Evolutionary conservation across 1,284 basidiomycete genomes (phyloP), one percentile per base, ranked within the genome.

Genomic region (Irpex sp.): DNA sequence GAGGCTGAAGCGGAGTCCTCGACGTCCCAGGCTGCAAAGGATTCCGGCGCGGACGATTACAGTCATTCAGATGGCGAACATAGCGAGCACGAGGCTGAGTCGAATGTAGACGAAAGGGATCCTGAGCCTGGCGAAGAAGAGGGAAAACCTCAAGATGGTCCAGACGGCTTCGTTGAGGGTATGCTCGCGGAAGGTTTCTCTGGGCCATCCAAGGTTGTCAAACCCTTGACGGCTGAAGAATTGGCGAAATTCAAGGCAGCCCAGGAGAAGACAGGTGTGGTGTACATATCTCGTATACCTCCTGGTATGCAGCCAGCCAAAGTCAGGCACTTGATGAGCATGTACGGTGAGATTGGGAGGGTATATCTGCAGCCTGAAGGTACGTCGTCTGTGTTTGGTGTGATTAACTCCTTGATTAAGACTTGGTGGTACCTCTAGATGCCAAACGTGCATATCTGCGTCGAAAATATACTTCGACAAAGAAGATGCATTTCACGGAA

Each of bases 261-360:
- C 2, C 88, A 89, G 70, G 85, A 88, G 49, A 81, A 81, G 36
- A 84, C 92, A 47, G 97, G 94, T 0, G 89, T 99, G 64, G 79
- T 99, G 57, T 99, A 98, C 77, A 94, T 99, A 61, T 97, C 95
- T 15, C 85, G 97, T 48, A 92, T 99, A 71, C 97, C 97, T 1
- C 97, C 96, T n/a, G 97, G 96, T 0, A 99, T 99, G 97, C 94
- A 92, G 26, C 96, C 97, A 26, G 85, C 93, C 34, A 99, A 99
- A 77, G 94, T 99, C 48, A 90, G 95, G 64, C 95, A 99, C 79
- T 81, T 98, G 51, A 91, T 96, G 89, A 88, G 85, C 67, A 83
- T 84, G 38, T 89, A 94, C 74, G 94, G 94, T 3, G 92, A 93
- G 62, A 80, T 95, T 3, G 93, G 92, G 1, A 82, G 91, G 61